phyloP scores from a whole-genome alignment of 2,329 filamentous ascomycete species.

The Gyromitra esculenta region DNA sequence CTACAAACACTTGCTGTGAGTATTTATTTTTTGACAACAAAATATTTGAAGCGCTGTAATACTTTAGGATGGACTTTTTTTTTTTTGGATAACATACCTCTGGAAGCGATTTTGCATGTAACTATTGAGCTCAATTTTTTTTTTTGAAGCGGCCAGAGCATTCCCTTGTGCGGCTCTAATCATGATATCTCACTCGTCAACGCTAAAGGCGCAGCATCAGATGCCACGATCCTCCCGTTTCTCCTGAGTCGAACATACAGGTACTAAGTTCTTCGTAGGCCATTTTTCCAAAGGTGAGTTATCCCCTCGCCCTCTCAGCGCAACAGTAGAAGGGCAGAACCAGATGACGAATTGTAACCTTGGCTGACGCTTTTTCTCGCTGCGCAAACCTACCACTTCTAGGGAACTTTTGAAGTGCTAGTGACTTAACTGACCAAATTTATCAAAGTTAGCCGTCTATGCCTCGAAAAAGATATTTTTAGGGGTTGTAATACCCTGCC shows the following conservation, averaged over 20 bases:
- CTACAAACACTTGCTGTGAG: not conserved
- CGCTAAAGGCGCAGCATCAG: no score
- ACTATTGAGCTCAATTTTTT: not conserved
- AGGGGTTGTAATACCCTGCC: no score
- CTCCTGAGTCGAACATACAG: not conserved
- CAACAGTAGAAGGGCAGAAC: not conserved
- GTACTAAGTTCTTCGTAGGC: not conserved
- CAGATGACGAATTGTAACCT: not conserved
- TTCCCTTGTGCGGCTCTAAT: not conserved
- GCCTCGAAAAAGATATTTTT: no score
- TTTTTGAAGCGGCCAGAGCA: not conserved
- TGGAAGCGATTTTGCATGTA: not conserved
- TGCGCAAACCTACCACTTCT: not conserved
- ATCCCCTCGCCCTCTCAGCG: not conserved
- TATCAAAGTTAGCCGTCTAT: no score
- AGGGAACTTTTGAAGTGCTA: not conserved
- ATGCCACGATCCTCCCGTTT: not conserved
- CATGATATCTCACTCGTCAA: constrained; percentile 21
- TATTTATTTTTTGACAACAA: not conserved
- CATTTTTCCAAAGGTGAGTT: not conserved
- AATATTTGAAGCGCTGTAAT: not conserved
- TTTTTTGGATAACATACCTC: not conserved
- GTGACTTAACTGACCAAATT: no score
- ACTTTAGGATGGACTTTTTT: not conserved
- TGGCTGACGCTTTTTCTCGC: not conserved